phyloP scores from a whole-genome alignment of 805 yeast species.

The Starmerella davenportii region DNA sequence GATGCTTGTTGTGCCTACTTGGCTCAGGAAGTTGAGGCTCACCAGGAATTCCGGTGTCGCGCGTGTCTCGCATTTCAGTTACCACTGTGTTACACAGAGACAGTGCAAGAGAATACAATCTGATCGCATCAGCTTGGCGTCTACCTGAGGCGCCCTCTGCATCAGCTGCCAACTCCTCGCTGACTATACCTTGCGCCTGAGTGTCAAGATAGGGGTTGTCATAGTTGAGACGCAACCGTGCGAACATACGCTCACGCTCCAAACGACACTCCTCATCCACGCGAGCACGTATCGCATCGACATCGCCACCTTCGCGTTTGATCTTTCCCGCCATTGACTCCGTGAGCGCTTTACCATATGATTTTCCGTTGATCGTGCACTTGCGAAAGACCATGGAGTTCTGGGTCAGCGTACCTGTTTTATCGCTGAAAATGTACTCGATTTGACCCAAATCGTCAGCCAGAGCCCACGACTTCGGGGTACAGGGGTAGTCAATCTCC shows the following conservation, averaged over 20 bases:
- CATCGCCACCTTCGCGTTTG: constrained; percentile 36
- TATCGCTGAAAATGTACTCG: constrained; percentile 66
- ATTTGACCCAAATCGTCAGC: constrained; percentile 75
- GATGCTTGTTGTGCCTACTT: background rate
- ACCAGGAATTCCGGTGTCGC: too few species aligned
- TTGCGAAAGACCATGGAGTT: constrained; percentile 70
- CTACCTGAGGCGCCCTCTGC: constrained; percentile 26
- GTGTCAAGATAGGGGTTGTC: constrained; percentile 31
- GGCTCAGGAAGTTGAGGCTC: background rate
- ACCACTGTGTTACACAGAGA: constrained; percentile 64
- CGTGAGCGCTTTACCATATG: constrained; percentile 61
- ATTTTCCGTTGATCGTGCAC: constrained; percentile 47
- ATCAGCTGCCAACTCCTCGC: constrained; percentile 41
- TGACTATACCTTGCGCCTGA: constrained; percentile 29
- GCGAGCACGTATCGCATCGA: constrained; percentile 29
- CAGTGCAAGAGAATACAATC: constrained; percentile 42
- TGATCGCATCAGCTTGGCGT: constrained; percentile 32
- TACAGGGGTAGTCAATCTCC: constrained; percentile 52
- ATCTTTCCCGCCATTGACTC: constrained; percentile 60
- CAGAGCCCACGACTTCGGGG: constrained; percentile 68
- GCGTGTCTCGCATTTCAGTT: constrained; percentile 28
- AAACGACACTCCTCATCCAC: constrained; percentile 27
- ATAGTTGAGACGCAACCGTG: constrained; percentile 22
- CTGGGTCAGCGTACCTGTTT: constrained; percentile 71
- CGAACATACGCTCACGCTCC: constrained; percentile 34